These are phyloP conservation scores for Sinapis alba DNA, from an alignment of 441 rosid species.

Conservation along the genomic window DNA sequence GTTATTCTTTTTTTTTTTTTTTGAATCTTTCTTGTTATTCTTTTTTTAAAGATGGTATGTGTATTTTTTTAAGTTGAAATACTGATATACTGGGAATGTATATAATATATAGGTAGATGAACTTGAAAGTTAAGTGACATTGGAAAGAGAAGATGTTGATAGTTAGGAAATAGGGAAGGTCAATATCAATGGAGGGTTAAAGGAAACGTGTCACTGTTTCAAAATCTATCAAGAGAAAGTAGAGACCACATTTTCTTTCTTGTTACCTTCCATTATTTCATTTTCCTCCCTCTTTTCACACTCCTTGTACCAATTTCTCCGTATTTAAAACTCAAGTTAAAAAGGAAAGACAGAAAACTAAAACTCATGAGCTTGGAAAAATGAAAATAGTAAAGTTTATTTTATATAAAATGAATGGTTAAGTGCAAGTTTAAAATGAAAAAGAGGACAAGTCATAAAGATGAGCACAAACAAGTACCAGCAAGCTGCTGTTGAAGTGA, in stretches of 20 bases:
- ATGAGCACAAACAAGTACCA: constrained; percentile 38
- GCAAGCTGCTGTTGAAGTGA: constrained; percentile 33
- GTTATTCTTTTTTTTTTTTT: too few relatives aligned
- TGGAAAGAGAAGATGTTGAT: constrained; percentile 32
- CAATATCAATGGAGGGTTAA: constrained; percentile 21
- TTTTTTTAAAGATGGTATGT: background rate
- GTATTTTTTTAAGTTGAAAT: background rate
- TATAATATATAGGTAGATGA: background rate
- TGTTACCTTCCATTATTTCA: constrained; percentile 35
- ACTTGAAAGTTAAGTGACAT: constrained; percentile 15
- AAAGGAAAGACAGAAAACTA: background rate
- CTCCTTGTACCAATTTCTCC: constrained; percentile 8
- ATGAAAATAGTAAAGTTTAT: background rate
- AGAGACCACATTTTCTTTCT: constrained; percentile 34
- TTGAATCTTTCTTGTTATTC: background rate
- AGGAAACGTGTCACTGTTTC: constrained; percentile 25
- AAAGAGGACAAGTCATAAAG: constrained; percentile 34
- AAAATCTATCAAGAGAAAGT: constrained; percentile 34
- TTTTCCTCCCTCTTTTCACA: constrained; percentile 23
- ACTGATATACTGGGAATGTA: background rate
- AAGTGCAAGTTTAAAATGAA: constrained; percentile 5
- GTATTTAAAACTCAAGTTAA: background rate
- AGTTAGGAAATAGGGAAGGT: constrained; percentile 9
- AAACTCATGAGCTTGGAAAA: background rate
- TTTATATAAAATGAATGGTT: background rate